Evolutionary conservation across 2,329 filamentous ascomycete species (phyloP), one percentile per base, ranked within the genome.

Genomic region (Aspergillus sp.): DNA sequence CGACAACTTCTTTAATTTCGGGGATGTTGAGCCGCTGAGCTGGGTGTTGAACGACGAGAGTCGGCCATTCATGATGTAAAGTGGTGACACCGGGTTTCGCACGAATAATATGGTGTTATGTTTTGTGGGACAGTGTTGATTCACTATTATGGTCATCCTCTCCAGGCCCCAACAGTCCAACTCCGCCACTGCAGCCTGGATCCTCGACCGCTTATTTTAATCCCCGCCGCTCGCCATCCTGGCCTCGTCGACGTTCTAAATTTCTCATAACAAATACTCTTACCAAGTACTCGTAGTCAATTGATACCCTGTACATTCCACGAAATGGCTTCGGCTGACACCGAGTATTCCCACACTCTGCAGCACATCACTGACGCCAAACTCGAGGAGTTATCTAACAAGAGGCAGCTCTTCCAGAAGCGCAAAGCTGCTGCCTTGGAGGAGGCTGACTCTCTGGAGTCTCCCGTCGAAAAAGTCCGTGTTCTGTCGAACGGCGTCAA

Each of bases 1-100:
- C 9, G 68, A 71, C 58, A 52, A 56, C 3, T 55, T 68, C 12
- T 65, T 73, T 39, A 67, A 70, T 56, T 54, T 65, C 1, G 65
- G 58, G 2, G 60, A 62, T 30, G 22, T 26, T 11, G 65, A 66
- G 12, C 58, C 57, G 7, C 60, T 62, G 32, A 60, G 59, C 15
- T 67, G 65, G 65, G 41, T 62, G 11, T 57, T 62, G 42, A 56
- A 58, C 20, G 51, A 59, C 13, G 51, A 26, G 9, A 44, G n/a
- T 17, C 26, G 50, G 2, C 50, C 50, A 4, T 53, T 53, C 2
- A 53, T 53, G 42, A 53, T 53, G 50, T 43, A 34, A 13, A 12
- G 9, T 34, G 32, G 12, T 34, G 12, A 34, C 32, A 34, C n/a
- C n/a, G n/a, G n/a, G n/a, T n/a, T n/a, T n/a, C n/a, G n/a, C 32